Base-by-base conservation (phyloP, 768 basidiomycete genomes). In the Cubamyces lactineus region DNA sequence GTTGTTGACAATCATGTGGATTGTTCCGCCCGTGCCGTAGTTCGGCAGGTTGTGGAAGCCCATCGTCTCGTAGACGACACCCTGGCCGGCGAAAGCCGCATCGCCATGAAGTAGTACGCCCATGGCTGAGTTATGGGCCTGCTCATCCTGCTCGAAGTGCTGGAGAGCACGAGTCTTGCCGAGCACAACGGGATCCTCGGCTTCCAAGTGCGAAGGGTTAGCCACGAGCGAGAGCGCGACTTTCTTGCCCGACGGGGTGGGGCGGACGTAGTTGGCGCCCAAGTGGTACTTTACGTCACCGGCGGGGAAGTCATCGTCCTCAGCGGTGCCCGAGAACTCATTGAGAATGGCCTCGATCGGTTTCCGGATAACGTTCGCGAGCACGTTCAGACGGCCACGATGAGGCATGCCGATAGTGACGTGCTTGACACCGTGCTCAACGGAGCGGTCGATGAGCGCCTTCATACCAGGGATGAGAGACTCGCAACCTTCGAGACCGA, bases 241-340 rank as follows among this genome's bases (percentile, higher is more conserved):
- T 73, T 96, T 95, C 84, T 96, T 99, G 66, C 96, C 96, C 28
- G 91, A 94, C 5, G 96, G 96, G 2, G 96, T 99, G 19, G 96
- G 96, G 21, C 96, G 88, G 62, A 98, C 91, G 70, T 98, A 99
- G 79, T 99, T 98, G 69, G 96, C 97, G 66, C 96, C 96, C 54
- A 99, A 84, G 79, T 99, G 94, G 77, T 99, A 99, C 75, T 99
- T 99, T 77, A 99, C 96, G 73, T 99, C 96, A 61, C 97, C 96
- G 67, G 93, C 94, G 16, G 87, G 91, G 67, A 83, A 91, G 70
- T 89, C 86, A 63, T 89, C 87, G 39, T 81, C 80, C 53, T 83
- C 82, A 9, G 82, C 82, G 28, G 77, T 78, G 6, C 94, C 95
- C 12, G 88, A 85, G 75, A 98, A 98, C 77, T 98, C 96, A 77